Evolutionary conservation across 441 rosid species (phyloP).

Genomic region (Aleurites moluccanus): DNA sequence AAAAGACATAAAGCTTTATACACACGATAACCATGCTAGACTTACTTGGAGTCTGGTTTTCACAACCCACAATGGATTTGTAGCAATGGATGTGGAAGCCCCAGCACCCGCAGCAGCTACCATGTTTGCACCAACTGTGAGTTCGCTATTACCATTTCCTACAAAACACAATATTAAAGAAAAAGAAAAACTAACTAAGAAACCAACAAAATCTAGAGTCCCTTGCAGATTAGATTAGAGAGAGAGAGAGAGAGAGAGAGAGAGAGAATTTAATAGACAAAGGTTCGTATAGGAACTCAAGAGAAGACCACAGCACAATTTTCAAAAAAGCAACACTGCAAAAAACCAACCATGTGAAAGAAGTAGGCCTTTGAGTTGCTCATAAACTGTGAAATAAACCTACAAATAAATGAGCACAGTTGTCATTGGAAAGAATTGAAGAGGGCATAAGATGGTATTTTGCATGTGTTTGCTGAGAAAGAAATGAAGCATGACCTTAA

Average conservation of each 20-base stretch:
- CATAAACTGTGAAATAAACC: constrained; percentile 90
- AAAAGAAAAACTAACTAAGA: background rate
- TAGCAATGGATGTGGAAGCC: constrained; percentile 76
- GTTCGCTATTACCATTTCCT: constrained; percentile 53
- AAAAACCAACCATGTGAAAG: constrained; percentile 70
- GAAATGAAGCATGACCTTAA: background rate
- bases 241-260: background rate
- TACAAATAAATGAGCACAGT: constrained; percentile 43
- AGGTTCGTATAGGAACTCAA: constrained; percentile 13
- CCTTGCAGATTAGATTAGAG: background rate
- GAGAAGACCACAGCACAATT: constrained; percentile 17
- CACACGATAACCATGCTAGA: background rate
- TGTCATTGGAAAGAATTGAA: constrained; percentile 30
- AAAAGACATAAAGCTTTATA: background rate
- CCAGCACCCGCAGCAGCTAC: constrained; percentile 97
- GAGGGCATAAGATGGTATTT: constrained; percentile 11
- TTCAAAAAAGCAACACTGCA: constrained; percentile 8
- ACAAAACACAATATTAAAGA: constrained; percentile 22
- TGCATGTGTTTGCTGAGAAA: constrained; percentile 11
- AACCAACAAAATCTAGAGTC: background rate
- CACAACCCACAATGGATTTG: constrained; percentile 99
- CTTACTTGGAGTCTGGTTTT: constrained; percentile 68
- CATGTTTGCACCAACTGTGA: constrained; percentile 72
- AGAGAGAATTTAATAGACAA: constrained; percentile 10
- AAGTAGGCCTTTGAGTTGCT: constrained; percentile 62